Base-by-base conservation (phyloP, 2,329 filamentous ascomycete species). In the Monosporascus sp. region DNA sequence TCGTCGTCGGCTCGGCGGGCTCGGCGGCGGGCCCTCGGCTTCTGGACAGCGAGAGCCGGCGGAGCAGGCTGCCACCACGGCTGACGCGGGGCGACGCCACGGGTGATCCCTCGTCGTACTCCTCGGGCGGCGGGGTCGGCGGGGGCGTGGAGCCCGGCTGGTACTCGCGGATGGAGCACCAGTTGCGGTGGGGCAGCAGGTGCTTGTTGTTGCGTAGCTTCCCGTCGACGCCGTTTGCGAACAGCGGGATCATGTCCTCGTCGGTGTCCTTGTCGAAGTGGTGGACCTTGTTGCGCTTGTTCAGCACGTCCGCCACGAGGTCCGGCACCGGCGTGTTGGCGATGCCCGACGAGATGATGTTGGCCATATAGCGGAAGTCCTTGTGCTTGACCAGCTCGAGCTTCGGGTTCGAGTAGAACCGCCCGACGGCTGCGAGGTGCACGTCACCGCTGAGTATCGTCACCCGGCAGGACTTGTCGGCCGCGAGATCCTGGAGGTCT, bases 291-390 rank as follows among this genome's bases (percentile, higher is more conserved):
- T 97, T 97, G 27, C 94, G 84, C 74, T 89, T 94, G 75, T 97
- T 97, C 56, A 99, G 80, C 50, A 96, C 82, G 69, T 99, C 93
- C 5, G 90, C 90, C 75, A 97, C 80, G 65, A 95, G 77, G 50
- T 94, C 89, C 0, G 92, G 88, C 18, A 92, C 90, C 5, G 95
- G 94, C 15, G 88, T 86, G 67, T 99, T 97, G 62, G 88, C 93
- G 66, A 99, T 97, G 14, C 92, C 91, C 0, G 92, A 97, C 1
- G 91, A 95, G 60, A 97, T 85, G 55, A 99, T 75, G 64, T 99
- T 99, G 5, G 91, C 89, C 88, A 99, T 99, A 68, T 99, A 99
- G 57, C 94, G 82, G 65, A 94, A 92, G 68, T 99, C 94, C 60
- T 85, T 86, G 72, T 97, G 90, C 70, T 97, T 97, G 3, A 89